Percentiles rank a stretch among this genome's conserved stretches.
These are phyloP conservation scores for Rutstroemia sydowiana DNA, from an alignment of 2,329 filamentous ascomycete genomes.

Conservation along the genomic window DNA sequence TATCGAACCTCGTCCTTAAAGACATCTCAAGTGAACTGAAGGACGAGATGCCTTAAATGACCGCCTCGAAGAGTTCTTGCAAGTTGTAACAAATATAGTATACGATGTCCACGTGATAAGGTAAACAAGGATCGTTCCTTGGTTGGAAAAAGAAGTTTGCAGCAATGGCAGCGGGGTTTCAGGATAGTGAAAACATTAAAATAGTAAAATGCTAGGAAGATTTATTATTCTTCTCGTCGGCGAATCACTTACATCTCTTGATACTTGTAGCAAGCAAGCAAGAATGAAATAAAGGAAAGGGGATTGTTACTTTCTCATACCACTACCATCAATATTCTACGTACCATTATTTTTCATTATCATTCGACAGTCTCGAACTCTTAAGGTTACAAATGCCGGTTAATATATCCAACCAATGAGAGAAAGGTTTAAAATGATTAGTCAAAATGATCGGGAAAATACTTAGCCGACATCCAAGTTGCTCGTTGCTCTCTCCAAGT, in stretches of 20 bases:
- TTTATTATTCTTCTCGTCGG: not conserved
- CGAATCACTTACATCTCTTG: not conserved
- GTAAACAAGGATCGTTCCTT: not conserved
- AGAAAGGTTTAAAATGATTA: not conserved
- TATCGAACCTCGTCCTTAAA: conserved; percentile 24
- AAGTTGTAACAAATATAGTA: too few species aligned
- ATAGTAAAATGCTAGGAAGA: too few species aligned
- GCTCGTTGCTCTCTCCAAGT: not conserved
- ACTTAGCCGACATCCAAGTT: conserved; percentile 1
- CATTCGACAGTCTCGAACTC: not conserved
- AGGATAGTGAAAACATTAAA: too few species aligned
- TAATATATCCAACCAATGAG: not conserved
- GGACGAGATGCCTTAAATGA: too few species aligned
- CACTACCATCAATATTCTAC: not conserved
- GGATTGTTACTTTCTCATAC: too few species aligned
- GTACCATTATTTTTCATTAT: not conserved
- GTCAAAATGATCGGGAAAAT: not conserved
- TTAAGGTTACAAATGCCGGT: not conserved
- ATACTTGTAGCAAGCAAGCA: too few species aligned
- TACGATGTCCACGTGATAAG: conserved; percentile 2
- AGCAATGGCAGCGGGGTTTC: too few species aligned
- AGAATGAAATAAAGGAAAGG: too few species aligned
- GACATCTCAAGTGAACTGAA: too few species aligned
- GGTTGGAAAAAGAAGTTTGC: not conserved
- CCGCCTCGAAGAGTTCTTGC: too few species aligned